Evolutionary conservation across 2,329 filamentous ascomycete species (phyloP).

Genomic region (Pseudocercospora cruenta): DNA sequence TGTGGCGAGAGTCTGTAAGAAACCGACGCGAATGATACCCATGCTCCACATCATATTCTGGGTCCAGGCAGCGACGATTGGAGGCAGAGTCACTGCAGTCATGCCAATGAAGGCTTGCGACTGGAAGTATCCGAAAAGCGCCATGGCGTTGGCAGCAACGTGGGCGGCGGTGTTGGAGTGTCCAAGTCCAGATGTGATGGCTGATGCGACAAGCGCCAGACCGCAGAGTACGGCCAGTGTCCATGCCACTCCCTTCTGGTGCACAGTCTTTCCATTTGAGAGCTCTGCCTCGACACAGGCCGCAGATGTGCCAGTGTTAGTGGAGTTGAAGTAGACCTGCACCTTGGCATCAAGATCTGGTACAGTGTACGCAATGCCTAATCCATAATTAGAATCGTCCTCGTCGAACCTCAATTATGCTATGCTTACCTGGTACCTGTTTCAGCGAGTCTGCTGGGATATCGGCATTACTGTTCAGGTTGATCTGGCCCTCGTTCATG

Average conservation of each 20-base stretch:
- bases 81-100: slow-evolving; percentile 77
- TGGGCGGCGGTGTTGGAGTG: slow-evolving; percentile 94
- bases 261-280: slow-evolving; percentile 90
- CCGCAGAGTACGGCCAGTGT: slow-evolving; percentile 84
- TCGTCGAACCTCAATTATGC: not conserved
- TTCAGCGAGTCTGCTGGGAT: slow-evolving; percentile 61
- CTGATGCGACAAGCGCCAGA: slow-evolving; percentile 79
- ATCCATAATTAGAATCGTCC: slow-evolving; percentile 7
- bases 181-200: slow-evolving; percentile 84
- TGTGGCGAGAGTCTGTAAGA: slow-evolving; percentile 84
- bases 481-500: slow-evolving; percentile 83
- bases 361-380: slow-evolving; percentile 80
- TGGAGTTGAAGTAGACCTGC: slow-evolving; percentile 77
- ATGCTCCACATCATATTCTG: slow-evolving; percentile 99
- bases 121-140: slow-evolving; percentile 95
- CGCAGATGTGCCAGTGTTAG: slow-evolving; percentile 64
- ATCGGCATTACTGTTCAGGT: slow-evolving; percentile 71
- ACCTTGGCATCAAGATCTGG: slow-evolving; percentile 90
- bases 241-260: slow-evolving; percentile 88
- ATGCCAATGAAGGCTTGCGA: slow-evolving; percentile 89
- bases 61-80: slow-evolving; percentile 89
- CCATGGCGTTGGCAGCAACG: slow-evolving; percentile 88
- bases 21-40: slow-evolving; percentile 87
- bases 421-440: slow-evolving; percentile 65
- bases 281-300: slow-evolving; percentile 87